These are phyloP conservation scores for Scedosporium apiospermum DNA, from an alignment of 2,329 filamentous ascomycete genomes.

Conservation along the genomic window DNA sequence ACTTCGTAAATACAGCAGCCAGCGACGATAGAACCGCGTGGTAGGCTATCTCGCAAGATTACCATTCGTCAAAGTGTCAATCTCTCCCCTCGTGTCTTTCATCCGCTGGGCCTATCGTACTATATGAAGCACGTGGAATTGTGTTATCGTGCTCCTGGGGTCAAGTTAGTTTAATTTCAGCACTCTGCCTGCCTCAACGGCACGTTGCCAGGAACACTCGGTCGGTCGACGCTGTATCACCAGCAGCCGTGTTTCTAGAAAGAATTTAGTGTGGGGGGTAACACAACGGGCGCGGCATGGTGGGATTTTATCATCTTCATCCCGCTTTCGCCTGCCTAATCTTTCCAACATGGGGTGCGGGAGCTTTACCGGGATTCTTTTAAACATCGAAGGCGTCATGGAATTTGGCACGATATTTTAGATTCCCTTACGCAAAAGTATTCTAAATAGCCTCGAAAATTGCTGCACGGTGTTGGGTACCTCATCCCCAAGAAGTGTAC, in stretches of 20 bases:
- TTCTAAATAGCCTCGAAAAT: not conserved
- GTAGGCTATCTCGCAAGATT: no score
- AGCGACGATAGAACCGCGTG: no score
- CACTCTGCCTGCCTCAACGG: not conserved
- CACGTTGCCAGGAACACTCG: not conserved
- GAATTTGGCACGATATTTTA: not conserved
- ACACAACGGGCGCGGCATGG: not conserved
- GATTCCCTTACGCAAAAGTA: not conserved
- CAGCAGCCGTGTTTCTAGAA: not conserved
- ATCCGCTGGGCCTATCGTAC: not conserved
- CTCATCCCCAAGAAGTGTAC: not conserved
- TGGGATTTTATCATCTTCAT: not conserved
- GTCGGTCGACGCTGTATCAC: not conserved
- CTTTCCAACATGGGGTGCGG: not conserved
- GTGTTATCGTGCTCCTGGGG: not conserved
- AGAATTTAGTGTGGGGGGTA: not conserved
- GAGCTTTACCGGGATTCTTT: not conserved
- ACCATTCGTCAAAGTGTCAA: no score
- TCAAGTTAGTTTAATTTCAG: not conserved
- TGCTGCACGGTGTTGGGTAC: not conserved
- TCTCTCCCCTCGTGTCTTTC: not conserved
- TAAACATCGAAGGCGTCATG: not conserved
- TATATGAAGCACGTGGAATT: not conserved
- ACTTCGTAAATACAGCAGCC: no score
- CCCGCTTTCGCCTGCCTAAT: not conserved